A percentile compares a stretch with the other conserved stretches of the same genome.
Evolutionary conservation across 345 rosid species (phyloP).

Genomic region (Melaleuca alternifolia): DNA sequence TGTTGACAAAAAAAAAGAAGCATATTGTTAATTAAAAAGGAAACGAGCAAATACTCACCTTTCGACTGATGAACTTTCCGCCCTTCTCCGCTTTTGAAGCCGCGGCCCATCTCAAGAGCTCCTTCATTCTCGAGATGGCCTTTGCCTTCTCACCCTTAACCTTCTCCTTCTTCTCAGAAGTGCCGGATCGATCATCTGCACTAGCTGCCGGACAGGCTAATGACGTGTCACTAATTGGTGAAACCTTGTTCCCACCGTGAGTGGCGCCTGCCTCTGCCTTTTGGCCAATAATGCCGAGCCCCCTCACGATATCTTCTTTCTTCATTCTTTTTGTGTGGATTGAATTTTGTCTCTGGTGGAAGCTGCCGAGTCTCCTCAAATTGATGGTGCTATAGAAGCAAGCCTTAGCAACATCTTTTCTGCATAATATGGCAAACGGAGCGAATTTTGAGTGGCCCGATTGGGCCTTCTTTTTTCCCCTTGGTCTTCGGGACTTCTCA

Average conservation of each 20-base stretch:
- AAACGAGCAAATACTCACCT: constrained; percentile 20
- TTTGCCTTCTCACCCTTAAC: constrained; percentile 35
- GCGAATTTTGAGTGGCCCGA: constrained; percentile 4
- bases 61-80: constrained; percentile 45
- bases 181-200: constrained; percentile 4
- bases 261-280: constrained; percentile 15
- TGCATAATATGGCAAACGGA: constrained; percentile 29
- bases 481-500: constrained; percentile 4
- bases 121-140: constrained; percentile 67
- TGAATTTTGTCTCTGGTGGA: constrained; percentile 13
- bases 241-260: constrained; percentile 36
- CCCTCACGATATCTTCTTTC: constrained; percentile 24
- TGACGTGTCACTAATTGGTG: constrained; percentile 27
- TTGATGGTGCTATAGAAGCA: constrained; percentile 45
- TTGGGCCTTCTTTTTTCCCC: constrained; percentile 9
- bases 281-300: constrained; percentile 4
- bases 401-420: constrained; percentile 47
- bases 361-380: constrained; percentile 23
- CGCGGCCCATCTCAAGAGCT: constrained; percentile 71
- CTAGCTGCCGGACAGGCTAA: constrained; percentile 8
- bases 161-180: constrained; percentile 21
- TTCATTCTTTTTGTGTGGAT: constrained; percentile 30
- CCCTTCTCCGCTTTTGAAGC: constrained; percentile 63
- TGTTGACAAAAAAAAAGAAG: too few relatives aligned
- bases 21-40: too few relatives aligned